Evolutionary conservation across 2,329 filamentous ascomycete genomes (phyloP).

Genomic region (Fusarium sterilihyphosum): DNA sequence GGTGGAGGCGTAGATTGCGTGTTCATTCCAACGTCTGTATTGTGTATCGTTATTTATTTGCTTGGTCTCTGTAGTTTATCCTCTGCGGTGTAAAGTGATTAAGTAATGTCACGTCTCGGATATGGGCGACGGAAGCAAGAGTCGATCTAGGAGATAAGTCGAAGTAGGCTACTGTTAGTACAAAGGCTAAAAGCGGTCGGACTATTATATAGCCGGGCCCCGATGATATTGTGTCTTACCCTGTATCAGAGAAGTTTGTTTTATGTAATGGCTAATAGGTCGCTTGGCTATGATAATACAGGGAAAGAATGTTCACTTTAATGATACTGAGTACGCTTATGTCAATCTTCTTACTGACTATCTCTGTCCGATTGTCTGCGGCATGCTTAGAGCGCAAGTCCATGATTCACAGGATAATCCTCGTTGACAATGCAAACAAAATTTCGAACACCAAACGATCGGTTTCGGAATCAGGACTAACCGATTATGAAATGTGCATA

Average conservation of each 20-base stretch:
- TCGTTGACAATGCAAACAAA: rapidly evolving
- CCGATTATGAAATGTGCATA: rapidly evolving
- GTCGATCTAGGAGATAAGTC: not conserved
- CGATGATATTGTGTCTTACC: rapidly evolving
- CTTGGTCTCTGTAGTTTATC: rapidly evolving
- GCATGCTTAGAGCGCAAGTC: rapidly evolving
- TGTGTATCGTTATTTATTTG: not conserved
- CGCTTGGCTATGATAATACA: rapidly evolving
- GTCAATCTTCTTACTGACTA: rapidly evolving
- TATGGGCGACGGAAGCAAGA: not conserved
- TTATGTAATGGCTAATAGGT: not conserved
- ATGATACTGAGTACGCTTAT: not conserved
- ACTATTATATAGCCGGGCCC: not conserved
- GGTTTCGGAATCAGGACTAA: rapidly evolving
- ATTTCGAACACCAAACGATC: rapidly evolving
- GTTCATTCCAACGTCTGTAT: not conserved
- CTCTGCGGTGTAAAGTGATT: rapidly evolving
- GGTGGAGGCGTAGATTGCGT: not conserved
- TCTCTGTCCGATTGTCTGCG: rapidly evolving
- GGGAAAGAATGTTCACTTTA: not conserved
- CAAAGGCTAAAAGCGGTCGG: not conserved
- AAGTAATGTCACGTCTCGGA: not conserved
- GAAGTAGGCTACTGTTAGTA: not conserved
- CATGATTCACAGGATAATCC: rapidly evolving
- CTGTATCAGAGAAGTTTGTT: not conserved